Evolutionary conservation across 1,139 yeast genomes (phyloP).

Genomic region (Casaregolazyma lundiana): DNA sequence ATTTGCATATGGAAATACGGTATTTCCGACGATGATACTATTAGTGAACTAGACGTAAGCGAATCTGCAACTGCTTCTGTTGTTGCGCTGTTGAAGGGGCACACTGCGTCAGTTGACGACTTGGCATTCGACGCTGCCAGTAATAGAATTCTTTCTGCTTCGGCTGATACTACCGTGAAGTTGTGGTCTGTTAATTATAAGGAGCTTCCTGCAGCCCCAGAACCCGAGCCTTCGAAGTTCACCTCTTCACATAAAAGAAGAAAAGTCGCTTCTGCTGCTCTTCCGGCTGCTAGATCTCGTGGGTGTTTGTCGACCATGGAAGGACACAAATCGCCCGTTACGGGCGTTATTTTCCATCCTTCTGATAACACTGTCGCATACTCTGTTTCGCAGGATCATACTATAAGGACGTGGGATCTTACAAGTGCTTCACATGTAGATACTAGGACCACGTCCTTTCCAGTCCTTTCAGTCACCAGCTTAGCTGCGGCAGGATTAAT

Average conservation of each 20-base stretch:
- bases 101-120: constrained; percentile 79
- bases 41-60: constrained; percentile 41
- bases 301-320: constrained; percentile 74
- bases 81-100: constrained; percentile 81
- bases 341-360: constrained; percentile 70
- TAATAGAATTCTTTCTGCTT: constrained; percentile 70
- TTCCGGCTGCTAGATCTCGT: constrained; percentile 67
- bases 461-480: constrained; percentile 70
- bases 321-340: constrained; percentile 84
- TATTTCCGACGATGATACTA: constrained; percentile 33
- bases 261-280: constrained; percentile 59
- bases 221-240: constrained; percentile 43
- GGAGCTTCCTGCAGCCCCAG: constrained; percentile 73
- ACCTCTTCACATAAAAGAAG: constrained; percentile 88
- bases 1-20: constrained; percentile 82
- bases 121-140: constrained; percentile 52
- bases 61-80: constrained; percentile 63
- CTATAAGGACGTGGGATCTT: constrained; percentile 93
- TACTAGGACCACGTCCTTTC: constrained; percentile 83
- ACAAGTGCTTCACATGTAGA: constrained; percentile 79
- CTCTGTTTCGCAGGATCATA: constrained; percentile 93
- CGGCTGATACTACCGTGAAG: constrained; percentile 76
- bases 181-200: constrained; percentile 85
- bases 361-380: constrained; percentile 75
- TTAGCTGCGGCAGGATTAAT: constrained; percentile 62